A percentile compares a stretch with the other conserved stretches of the same genome.
Conservation (phyloP, 768 basidiomycete genomes). For the Auricularia sp. region DNA sequence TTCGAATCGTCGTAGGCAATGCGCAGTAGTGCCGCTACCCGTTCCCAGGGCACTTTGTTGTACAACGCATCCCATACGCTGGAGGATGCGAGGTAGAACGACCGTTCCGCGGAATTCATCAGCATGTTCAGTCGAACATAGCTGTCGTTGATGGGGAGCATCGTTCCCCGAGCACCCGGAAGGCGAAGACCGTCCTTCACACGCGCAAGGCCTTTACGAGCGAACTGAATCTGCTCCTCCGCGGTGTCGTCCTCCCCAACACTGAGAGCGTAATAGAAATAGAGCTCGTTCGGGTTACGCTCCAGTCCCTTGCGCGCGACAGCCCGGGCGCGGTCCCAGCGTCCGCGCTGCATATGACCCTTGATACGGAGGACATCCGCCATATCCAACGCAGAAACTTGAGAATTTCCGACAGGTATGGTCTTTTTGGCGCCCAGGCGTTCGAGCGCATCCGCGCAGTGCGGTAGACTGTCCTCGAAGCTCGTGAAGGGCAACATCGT, state of each 20-base stretch:
- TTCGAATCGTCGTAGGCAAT: constrained; percentile 55
- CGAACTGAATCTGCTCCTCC: constrained; percentile 55
- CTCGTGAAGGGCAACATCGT: constrained; percentile 49
- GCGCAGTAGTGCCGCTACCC: constrained; percentile 50
- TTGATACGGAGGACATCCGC: constrained; percentile 64
- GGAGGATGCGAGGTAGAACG: constrained; percentile 43
- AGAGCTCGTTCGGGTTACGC: constrained; percentile 49
- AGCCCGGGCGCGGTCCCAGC: constrained; percentile 33
- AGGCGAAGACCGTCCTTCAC: constrained; percentile 41
- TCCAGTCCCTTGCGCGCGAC: constrained; percentile 36
- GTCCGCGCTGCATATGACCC: constrained; percentile 39
- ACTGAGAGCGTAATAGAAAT: constrained; percentile 55
- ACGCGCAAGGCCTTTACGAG: constrained; percentile 41
- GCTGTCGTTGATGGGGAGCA: constrained; percentile 29
- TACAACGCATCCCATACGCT: not conserved
- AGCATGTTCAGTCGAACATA: constrained; percentile 49
- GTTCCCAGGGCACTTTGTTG: constrained; percentile 36
- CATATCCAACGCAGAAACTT: constrained; percentile 32
- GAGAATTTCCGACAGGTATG: constrained; percentile 25
- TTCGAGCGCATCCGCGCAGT: constrained; percentile 44
- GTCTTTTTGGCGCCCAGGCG: not conserved
- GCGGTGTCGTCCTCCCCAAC: constrained; percentile 39
- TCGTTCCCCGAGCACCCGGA: constrained; percentile 59
- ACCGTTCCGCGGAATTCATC: constrained; percentile 54
- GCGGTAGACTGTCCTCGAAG: constrained; percentile 51